phyloP scores from a whole-genome alignment of 2,329 filamentous ascomycete genomes.

The Teratosphaeria gauchensis region DNA sequence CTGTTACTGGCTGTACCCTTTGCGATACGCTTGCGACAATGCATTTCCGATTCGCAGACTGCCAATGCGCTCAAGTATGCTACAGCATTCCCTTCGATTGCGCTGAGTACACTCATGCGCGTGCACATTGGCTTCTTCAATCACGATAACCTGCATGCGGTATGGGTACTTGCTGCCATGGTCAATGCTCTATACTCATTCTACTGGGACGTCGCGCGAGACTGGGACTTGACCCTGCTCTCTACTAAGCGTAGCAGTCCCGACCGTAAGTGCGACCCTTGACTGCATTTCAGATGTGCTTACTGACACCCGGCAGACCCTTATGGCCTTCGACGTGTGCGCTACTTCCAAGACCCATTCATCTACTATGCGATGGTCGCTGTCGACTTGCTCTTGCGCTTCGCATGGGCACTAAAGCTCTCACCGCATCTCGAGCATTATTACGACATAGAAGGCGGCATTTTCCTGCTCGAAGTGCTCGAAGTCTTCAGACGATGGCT shows the following conservation, averaged over 20 bases:
- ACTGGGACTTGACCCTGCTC: constrained; percentile 91
- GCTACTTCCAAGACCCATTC: constrained; percentile 60
- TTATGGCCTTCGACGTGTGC: constrained; percentile 65
- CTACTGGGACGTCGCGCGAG: constrained; percentile 94
- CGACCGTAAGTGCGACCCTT: constrained; percentile 1
- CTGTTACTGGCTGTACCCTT: constrained; percentile 76
- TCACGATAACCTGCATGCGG: background rate
- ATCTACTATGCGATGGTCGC: constrained; percentile 76
- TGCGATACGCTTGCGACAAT: constrained; percentile 81
- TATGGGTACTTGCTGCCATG: constrained; percentile 29
- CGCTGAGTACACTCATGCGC: constrained; percentile 38
- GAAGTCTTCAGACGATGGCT: constrained; percentile 87
- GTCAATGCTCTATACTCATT: constrained; percentile 91
- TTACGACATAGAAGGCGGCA: constrained; percentile 75
- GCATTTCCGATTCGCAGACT: constrained; percentile 73
- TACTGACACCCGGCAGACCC: constrained; percentile 40
- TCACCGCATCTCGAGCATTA: constrained; percentile 73
- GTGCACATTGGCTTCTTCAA: constrained; percentile 1
- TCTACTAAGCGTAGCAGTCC: constrained; percentile 26
- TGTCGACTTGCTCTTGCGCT: constrained; percentile 71
- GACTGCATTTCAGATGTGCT: background rate
- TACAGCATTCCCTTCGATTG: constrained; percentile 85
- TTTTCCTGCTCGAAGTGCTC: constrained; percentile 77
- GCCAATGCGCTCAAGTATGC: constrained; percentile 93
- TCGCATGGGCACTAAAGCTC: constrained; percentile 85